Conservation (phyloP, 805 yeast species). For the Teunomyces pallodes region DNA sequence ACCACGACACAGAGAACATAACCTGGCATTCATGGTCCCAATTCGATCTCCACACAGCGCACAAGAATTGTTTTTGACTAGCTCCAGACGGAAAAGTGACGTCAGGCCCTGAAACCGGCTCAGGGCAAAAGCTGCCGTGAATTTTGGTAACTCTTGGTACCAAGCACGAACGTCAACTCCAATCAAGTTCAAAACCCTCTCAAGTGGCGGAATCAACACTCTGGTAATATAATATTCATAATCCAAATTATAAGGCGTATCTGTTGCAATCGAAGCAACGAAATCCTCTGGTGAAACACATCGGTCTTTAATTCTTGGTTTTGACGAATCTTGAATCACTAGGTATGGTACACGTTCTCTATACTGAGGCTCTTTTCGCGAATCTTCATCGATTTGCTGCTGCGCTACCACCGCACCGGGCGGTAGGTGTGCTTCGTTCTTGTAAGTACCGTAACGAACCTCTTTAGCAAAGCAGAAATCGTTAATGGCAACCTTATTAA, state of each 20-base stretch:
- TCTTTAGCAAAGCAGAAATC: conserved; percentile 93
- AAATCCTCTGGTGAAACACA: conserved; percentile 78
- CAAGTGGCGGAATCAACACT: conserved; percentile 86
- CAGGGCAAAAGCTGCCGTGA: conserved; percentile 1
- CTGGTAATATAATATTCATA: conserved; percentile 81
- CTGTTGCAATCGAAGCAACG: conserved; percentile 34
- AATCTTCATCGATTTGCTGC: conserved; percentile 59
- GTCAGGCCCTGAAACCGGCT: conserved; percentile 5
- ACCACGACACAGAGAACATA: conserved; percentile 15
- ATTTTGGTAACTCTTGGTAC: conserved; percentile 66
- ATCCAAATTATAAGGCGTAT: conserved; percentile 54
- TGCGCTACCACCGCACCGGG: conserved; percentile 89
- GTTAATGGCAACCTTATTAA: conserved; percentile 62
- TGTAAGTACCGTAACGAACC: conserved; percentile 81
- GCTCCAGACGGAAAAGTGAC: conserved; percentile 7
- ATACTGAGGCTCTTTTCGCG: conserved; percentile 79
- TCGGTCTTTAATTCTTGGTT: conserved; percentile 67
- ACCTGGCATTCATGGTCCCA: not conserved
- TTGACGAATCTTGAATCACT: conserved; percentile 56
- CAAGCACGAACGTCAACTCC: conserved; percentile 81
- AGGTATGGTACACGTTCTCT: conserved; percentile 86
- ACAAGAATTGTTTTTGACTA: conserved; percentile 20
- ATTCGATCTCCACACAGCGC: conserved; percentile 22
- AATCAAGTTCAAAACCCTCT: conserved; percentile 72
- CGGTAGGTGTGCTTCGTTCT: conserved; percentile 69